phyloP scores from a whole-genome alignment of 78 protist species.

The Planoprotostelium fungivorum region DNA sequence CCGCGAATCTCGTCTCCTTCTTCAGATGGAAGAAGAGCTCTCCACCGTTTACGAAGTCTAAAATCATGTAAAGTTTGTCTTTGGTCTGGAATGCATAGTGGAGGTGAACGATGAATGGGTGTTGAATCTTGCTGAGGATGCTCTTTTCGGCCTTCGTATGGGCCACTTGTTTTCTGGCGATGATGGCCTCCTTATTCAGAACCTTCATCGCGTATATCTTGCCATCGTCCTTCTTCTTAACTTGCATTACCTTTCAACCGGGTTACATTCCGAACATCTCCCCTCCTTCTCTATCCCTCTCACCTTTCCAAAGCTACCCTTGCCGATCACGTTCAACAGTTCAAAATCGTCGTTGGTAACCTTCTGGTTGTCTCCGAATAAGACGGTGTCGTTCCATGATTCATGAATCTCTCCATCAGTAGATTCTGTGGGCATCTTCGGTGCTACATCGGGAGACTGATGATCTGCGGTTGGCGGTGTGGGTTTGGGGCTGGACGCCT shows the following conservation, averaged over 20 bases:
- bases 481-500: background rate
- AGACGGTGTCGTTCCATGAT: background rate
- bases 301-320: constrained; percentile 69
- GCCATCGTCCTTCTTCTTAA: constrained; percentile 56
- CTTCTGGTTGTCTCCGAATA: background rate
- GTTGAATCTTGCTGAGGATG: constrained; percentile 73
- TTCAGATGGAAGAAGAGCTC: constrained; percentile 85
- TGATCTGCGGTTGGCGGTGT: background rate
- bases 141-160: constrained; percentile 88
- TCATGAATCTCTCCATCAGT: background rate
- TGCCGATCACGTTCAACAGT: constrained; percentile 74
- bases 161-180: constrained; percentile 62
- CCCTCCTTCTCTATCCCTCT: background rate
- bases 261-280: background rate
- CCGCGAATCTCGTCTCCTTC: constrained; percentile 69
- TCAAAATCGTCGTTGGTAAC: constrained; percentile 81
- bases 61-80: constrained; percentile 74
- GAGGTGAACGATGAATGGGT: constrained; percentile 88
- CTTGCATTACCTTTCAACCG: constrained; percentile 70
- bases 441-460: too few species aligned
- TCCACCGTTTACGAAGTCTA: constrained; percentile 81
- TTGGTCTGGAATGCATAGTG: constrained; percentile 91
- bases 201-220: constrained; percentile 87
- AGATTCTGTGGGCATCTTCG: background rate
- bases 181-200: constrained; percentile 72